These are phyloP conservation scores for Theileria orientalis DNA, from an alignment of 169 alveolate genomes.

Conservation along the genomic window DNA sequence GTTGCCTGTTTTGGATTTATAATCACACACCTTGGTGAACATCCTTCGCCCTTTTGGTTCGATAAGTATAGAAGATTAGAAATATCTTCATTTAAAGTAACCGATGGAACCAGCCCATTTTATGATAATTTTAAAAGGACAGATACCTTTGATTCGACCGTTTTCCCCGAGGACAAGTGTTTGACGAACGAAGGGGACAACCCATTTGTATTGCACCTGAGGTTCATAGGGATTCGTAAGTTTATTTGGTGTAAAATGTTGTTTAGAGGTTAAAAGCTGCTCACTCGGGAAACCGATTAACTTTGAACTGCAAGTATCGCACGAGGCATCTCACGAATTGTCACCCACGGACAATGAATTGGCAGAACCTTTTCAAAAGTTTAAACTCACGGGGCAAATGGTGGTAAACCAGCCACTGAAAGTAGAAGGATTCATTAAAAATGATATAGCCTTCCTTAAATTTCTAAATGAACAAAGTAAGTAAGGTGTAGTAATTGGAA, in stretches of 20 bases:
- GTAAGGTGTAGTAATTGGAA: not conserved
- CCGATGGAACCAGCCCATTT: not conserved
- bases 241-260: not conserved
- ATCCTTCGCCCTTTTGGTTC: constrained; percentile 15
- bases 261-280: not conserved
- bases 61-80: constrained; percentile 17
- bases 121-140: not conserved
- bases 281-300: not conserved
- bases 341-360: not conserved
- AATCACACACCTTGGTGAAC: constrained; percentile 15
- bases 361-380: not conserved
- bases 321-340: not conserved
- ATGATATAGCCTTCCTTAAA: constrained; percentile 18
- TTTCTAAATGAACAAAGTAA: constrained; percentile 35
- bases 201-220: constrained; percentile 13
- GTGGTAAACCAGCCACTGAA: constrained; percentile 11
- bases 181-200: not conserved
- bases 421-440: constrained; percentile 2
- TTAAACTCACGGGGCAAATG: constrained; percentile 25
- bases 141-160: not conserved
- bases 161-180: constrained; percentile 11
- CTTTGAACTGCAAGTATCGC: constrained; percentile 3
- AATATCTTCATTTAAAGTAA: not conserved
- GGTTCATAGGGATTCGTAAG: constrained; percentile 8
- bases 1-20: constrained; percentile 22